A percentile compares a stretch with the other conserved stretches of the same genome.
These are phyloP conservation scores for Cucurbitaria berberidis DNA, from an alignment of 2,329 filamentous ascomycete genomes.

Conservation along the genomic window DNA sequence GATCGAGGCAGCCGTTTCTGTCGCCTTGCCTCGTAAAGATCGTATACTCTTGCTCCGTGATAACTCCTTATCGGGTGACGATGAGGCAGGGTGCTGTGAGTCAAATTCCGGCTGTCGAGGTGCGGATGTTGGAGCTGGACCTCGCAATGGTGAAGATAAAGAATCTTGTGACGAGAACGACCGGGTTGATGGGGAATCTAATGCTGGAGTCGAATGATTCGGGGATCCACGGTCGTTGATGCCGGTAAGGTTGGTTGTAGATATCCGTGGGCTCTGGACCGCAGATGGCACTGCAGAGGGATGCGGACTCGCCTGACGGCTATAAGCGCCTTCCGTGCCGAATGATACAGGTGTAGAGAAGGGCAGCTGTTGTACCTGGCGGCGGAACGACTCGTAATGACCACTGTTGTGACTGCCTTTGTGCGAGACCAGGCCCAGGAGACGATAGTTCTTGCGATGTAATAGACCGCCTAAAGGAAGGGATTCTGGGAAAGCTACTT, in stretches of 20 bases:
- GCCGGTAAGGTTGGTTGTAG: slow-evolving; percentile 36
- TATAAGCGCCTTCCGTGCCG: slow-evolving; percentile 75
- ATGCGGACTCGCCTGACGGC: slow-evolving; percentile 59
- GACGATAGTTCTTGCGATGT: slow-evolving; percentile 78
- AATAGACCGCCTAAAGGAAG: slow-evolving; percentile 81
- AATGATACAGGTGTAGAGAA: slow-evolving; percentile 85
- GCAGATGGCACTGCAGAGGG: slow-evolving; percentile 55
- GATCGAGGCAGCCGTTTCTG: slow-evolving; percentile 47
- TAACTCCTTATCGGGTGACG: slow-evolving; percentile 25
- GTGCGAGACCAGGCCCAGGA: slow-evolving; percentile 88
- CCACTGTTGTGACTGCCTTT: slow-evolving; percentile 95
- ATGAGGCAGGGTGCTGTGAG: slow-evolving; percentile 20
- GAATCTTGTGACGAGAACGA: slow-evolving; percentile 47
- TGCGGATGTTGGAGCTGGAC: slow-evolving; percentile 39
- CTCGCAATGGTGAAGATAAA: slow-evolving; percentile 23
- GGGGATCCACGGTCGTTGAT: slow-evolving; percentile 35
- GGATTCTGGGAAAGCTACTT: slow-evolving; percentile 89
- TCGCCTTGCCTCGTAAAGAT: slow-evolving; percentile 43
- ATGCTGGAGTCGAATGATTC: slow-evolving; percentile 25
- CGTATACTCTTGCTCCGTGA: slow-evolving; percentile 35
- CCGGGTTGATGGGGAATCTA: slow-evolving; percentile 39
- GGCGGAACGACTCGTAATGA: slow-evolving; percentile 94
- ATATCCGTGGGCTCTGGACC: slow-evolving; percentile 56
- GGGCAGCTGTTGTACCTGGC: slow-evolving; percentile 79
- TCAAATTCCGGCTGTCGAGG: slow-evolving; percentile 37